Conservation (phyloP, 164 flowering plant species). For the Magnolia changhungtana region DNA sequence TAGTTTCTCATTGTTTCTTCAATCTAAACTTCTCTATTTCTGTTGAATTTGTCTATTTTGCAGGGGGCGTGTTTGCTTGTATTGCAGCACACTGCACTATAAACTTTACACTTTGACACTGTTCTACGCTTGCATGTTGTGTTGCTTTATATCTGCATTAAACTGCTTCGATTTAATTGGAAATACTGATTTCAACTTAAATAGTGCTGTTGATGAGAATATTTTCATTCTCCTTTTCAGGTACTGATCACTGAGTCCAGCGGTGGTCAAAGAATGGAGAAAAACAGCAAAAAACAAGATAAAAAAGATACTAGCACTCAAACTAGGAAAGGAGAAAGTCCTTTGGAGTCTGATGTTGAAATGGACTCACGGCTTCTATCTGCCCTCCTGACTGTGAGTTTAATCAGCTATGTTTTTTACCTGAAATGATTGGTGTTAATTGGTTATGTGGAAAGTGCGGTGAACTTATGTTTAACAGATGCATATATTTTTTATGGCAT, state of each 20-base stretch:
- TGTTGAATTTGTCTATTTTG: neutral
- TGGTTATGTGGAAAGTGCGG: neutral
- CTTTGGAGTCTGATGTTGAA: conserved; percentile 59
- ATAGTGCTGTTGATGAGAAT: neutral
- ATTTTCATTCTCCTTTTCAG: conserved; percentile 30
- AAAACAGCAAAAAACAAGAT: conserved; percentile 21
- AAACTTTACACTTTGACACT: too few relatives aligned
- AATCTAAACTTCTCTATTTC: too few relatives aligned
- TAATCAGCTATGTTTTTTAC: neutral
- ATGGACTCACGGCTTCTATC: conserved; percentile 87
- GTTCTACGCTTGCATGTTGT: too few relatives aligned
- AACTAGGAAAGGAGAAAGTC: conserved; percentile 26
- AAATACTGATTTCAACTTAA: neutral
- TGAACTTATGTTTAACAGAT: neutral
- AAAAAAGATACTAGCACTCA: conserved; percentile 22
- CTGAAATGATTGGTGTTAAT: neutral
- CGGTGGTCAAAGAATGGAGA: conserved; percentile 29
- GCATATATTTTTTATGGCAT: neutral
- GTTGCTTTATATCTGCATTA: too few relatives aligned
- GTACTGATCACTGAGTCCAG: conserved; percentile 60
- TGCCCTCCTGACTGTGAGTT: conserved; percentile 77
- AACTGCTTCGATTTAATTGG: too few relatives aligned
- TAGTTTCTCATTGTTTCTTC: too few relatives aligned
- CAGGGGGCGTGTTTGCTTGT: neutral
- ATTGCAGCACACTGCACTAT: too few relatives aligned